Conservation (phyloP, 2,329 filamentous ascomycete genomes). For the Cadophora luteo-olivacea region DNA sequence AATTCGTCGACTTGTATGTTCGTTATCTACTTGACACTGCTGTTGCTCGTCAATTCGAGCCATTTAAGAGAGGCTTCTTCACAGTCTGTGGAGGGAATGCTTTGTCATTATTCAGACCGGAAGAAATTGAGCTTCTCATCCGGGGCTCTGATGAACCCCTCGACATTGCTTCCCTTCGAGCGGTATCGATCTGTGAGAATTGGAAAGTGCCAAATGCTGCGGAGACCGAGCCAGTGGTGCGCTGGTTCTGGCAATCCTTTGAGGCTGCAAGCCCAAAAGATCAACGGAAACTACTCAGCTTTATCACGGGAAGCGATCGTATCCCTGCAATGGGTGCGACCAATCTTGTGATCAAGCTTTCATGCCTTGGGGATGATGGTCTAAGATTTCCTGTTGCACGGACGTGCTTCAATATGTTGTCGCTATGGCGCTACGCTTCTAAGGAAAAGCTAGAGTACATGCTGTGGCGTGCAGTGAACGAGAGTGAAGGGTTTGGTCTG, state of each 20-base stretch:
- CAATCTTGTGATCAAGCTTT: slow-evolving; percentile 77
- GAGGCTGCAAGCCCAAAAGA: slow-evolving; percentile 66
- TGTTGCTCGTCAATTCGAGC: slow-evolving; percentile 84
- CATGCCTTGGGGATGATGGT: slow-evolving; percentile 76
- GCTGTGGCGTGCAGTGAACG: slow-evolving; percentile 86
- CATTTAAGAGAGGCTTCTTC: slow-evolving; percentile 93
- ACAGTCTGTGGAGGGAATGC: slow-evolving; percentile 91
- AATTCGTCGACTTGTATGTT: slow-evolving; percentile 88
- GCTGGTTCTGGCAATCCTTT: slow-evolving; percentile 92
- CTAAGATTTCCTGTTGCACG: slow-evolving; percentile 82
- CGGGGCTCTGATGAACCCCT: slow-evolving; percentile 84
- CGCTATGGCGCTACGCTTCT: slow-evolving; percentile 74
- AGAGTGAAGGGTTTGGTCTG: slow-evolving; percentile 91
- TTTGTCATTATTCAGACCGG: slow-evolving; percentile 83
- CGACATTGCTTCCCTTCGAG: slow-evolving; percentile 76
- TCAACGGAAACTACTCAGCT: slow-evolving; percentile 81
- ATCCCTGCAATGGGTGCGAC: slow-evolving; percentile 88
- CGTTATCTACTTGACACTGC: slow-evolving; percentile 79
- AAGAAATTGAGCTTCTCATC: slow-evolving; percentile 89
- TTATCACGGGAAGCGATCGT: slow-evolving; percentile 89
- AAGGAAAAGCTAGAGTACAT: slow-evolving; percentile 71
- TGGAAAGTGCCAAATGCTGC: slow-evolving; percentile 68
- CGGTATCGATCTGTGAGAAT: slow-evolving; percentile 82
- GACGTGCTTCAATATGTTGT: slow-evolving; percentile 89
- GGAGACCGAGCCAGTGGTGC: slow-evolving; percentile 69